These are phyloP conservation scores for Aspergillus terreus DNA, from an alignment of 2,329 filamentous ascomycete genomes.

Conservation along the genomic window DNA sequence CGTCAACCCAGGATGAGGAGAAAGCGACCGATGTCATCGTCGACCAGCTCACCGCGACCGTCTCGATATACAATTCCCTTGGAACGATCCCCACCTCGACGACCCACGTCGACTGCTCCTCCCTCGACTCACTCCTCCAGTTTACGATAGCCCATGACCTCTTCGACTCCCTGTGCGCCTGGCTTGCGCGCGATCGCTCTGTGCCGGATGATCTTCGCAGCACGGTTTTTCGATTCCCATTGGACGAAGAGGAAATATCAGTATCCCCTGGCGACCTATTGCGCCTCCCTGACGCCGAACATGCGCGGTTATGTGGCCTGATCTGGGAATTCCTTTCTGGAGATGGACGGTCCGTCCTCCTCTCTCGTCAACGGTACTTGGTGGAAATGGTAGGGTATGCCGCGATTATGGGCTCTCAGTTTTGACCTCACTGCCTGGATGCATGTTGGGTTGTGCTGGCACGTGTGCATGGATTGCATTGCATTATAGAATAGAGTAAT, in stretches of 20 bases:
- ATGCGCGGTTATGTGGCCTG: slow-evolving; percentile 3
- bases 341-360: slow-evolving; percentile 8
- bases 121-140: slow-evolving; percentile 18
- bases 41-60: slow-evolving; percentile 7
- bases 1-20: slow-evolving; percentile 2
- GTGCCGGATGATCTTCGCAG: slow-evolving; percentile 7
- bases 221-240: slow-evolving; percentile 2
- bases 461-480: background rate
- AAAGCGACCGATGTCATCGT: slow-evolving; percentile 7
- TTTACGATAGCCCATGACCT: slow-evolving; percentile 25
- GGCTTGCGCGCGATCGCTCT: slow-evolving; percentile 17
- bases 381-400: slow-evolving; percentile 13
- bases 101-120: slow-evolving; percentile 8
- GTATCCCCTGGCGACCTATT: background rate
- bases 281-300: background rate
- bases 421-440: background rate
- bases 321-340: slow-evolving; percentile 7
- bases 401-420: background rate
- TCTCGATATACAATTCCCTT: slow-evolving; percentile 5
- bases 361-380: slow-evolving; percentile 13
- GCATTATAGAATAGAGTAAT: background rate
- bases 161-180: slow-evolving; percentile 25
- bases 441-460: slow-evolving; percentile 4
- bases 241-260: background rate
- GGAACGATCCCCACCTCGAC: background rate